Percentiles rank a stretch among this genome's conserved stretches.
Evolutionary conservation across 306 rosid species (phyloP).

Genomic region (Chamaecrista fasciculata): DNA sequence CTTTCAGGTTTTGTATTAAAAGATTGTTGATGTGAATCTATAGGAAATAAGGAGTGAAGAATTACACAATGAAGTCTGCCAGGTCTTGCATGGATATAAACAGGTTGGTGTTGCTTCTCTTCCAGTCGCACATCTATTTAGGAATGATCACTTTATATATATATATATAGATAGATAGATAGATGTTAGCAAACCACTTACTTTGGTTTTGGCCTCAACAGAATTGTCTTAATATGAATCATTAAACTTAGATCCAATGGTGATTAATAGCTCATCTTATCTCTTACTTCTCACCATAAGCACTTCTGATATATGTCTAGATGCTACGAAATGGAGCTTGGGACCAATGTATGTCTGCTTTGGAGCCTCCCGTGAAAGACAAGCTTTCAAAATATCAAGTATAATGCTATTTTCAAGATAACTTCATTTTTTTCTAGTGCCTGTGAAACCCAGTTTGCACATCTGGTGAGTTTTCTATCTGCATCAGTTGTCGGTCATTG

Average conservation of each 20-base stretch:
- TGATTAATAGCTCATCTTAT: background rate
- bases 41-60: slow-evolving; percentile 97
- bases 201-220: background rate
- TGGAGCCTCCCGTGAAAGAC: slow-evolving; percentile 87
- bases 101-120: slow-evolving; percentile 61
- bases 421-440: slow-evolving; percentile 8
- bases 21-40: slow-evolving; percentile 16
- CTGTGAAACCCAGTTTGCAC: slow-evolving; percentile 21
- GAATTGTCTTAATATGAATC: background rate
- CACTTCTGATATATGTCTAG: slow-evolving; percentile 42
- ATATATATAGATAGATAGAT: too few relatives aligned
- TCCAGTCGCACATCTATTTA: background rate
- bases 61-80: slow-evolving; percentile 84
- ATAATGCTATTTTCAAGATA: slow-evolving; percentile 26
- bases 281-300: background rate
- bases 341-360: slow-evolving; percentile 96
- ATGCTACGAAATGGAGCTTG: slow-evolving; percentile 95
- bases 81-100: slow-evolving; percentile 93
- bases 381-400: slow-evolving; percentile 89
- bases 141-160: too few relatives aligned
- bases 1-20: slow-evolving; percentile 13
- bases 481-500: slow-evolving; percentile 44
- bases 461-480: slow-evolving; percentile 43
- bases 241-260: background rate
- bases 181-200: background rate